A percentile compares a stretch with the other conserved stretches of the same genome.
Conservation (phyloP, 805 yeast species). For the Ogataea wickerhamii region DNA sequence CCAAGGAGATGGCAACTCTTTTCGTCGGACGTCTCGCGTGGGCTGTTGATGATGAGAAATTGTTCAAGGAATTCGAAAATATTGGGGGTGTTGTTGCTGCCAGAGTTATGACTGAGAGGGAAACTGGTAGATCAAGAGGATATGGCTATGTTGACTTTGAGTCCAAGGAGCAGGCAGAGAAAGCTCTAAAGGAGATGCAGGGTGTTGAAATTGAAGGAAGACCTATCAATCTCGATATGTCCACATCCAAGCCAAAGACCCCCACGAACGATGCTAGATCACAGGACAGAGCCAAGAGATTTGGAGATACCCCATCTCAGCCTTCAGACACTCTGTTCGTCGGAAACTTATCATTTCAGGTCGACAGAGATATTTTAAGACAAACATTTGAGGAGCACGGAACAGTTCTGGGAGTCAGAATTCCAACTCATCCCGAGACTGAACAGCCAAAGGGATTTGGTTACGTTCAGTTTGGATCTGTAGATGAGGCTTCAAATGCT, state of each 20-base stretch:
- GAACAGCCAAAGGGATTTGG: constrained; percentile 99
- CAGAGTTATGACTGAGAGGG: constrained; percentile 89
- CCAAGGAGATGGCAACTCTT: constrained; percentile 75
- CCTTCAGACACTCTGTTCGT: constrained; percentile 96
- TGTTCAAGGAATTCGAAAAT: constrained; percentile 78
- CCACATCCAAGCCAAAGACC: constrained; percentile 73
- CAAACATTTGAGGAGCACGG: constrained; percentile 76
- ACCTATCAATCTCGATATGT: constrained; percentile 89
- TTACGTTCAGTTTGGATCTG: constrained; percentile 83
- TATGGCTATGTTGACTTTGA: constrained; percentile 97
- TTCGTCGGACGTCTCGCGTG: constrained; percentile 97
- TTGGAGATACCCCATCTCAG: constrained; percentile 84
- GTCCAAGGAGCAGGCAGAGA: constrained; percentile 71
- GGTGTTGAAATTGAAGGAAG: constrained; percentile 97
- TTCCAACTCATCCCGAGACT: constrained; percentile 98
- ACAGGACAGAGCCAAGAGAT: constrained; percentile 79
- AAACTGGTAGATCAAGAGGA: constrained; percentile 86
- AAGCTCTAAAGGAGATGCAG: constrained; percentile 79
- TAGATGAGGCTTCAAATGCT: constrained; percentile 90
- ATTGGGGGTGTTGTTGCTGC: constrained; percentile 81
- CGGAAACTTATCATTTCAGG: constrained; percentile 93
- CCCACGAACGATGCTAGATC: constrained; percentile 46
- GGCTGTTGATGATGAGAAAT: constrained; percentile 95
- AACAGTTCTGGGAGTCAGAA: constrained; percentile 80
- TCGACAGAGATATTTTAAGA: constrained; percentile 74